Percentiles rank a stretch among this genome's conserved stretches.
Conservation (phyloP, 139 green algal species). For the Zygnema circumcarinatum region DNA sequence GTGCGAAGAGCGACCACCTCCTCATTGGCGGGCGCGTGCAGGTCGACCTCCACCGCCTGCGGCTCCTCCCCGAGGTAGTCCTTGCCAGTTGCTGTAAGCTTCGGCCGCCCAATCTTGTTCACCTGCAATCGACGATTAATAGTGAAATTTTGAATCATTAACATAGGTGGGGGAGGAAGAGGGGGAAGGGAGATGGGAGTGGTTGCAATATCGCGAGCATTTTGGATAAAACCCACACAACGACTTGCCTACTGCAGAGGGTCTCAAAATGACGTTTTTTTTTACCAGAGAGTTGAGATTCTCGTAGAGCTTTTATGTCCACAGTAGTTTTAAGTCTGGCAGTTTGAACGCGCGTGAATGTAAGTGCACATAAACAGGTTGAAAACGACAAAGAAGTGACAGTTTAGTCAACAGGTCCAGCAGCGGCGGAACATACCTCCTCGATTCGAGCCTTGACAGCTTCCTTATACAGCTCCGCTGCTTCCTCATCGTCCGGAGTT, state of each 20-base stretch:
- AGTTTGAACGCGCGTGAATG: no score
- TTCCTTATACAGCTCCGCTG: not conserved
- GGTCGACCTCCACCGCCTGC: not conserved
- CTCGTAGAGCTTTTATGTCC: no score
- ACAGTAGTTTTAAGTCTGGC: no score
- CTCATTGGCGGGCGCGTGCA: conserved; percentile 15
- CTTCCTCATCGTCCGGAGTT: conserved; percentile 20
- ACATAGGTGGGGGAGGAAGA: not conserved
- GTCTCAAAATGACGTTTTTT: no score
- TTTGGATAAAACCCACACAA: no score
- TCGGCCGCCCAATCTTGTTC: conserved; percentile 71
- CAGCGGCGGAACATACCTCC: conserved; percentile 24
- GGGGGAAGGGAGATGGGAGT: not conserved
- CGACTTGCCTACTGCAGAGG: no score
- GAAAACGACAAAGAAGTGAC: no score
- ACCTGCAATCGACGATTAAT: conserved; percentile 16
- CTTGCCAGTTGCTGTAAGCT: conserved; percentile 54
- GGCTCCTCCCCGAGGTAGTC: not conserved
- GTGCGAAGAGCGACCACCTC: not conserved
- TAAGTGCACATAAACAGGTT: no score
- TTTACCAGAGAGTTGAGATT: no score
- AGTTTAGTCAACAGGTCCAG: no score
- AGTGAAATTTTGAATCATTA: not conserved
- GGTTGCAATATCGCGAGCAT: no score
- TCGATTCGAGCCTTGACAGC: conserved; percentile 46